A percentile compares a stretch with the other conserved stretches of the same genome.
Evolutionary conservation across 148 eudicot species (phyloP).

Genomic region (Amaranthus palmeri): DNA sequence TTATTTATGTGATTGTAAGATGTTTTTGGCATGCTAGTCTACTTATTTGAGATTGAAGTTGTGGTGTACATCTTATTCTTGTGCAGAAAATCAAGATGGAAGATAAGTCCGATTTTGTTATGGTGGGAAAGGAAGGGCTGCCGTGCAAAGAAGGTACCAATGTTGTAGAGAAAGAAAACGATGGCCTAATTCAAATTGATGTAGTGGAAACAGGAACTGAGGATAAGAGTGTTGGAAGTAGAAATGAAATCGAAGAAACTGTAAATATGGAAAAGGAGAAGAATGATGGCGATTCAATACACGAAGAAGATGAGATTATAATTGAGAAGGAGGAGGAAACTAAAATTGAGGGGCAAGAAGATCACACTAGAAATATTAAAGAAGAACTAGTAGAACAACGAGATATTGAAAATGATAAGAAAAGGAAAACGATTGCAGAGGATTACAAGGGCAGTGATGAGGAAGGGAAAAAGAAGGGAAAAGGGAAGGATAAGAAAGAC

Average conservation of each 20-base stretch:
- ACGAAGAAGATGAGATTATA: not conserved
- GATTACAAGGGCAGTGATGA: not conserved
- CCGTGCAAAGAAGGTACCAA: constrained; percentile 8
- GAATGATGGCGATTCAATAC: not conserved
- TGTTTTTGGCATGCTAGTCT: not conserved
- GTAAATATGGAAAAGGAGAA: not conserved
- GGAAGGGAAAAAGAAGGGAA: constrained; percentile 14
- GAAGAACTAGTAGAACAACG: constrained; percentile 3
- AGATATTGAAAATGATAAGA: constrained; percentile 1
- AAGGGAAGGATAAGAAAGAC: constrained; percentile 19
- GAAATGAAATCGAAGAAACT: not conserved
- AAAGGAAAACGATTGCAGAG: constrained; percentile 7
- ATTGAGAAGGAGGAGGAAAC: not conserved
- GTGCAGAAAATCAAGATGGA: constrained; percentile 22
- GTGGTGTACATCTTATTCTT: constrained; percentile 1
- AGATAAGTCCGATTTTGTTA: constrained; percentile 22
- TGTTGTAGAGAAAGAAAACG: constrained; percentile 8
- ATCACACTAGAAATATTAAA: not conserved
- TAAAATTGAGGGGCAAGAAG: not conserved
- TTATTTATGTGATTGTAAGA: not conserved
- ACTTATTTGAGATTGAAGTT: constrained; percentile 5
- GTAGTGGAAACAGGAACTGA: constrained; percentile 13
- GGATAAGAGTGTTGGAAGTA: not conserved
- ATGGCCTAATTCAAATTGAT: constrained; percentile 10
- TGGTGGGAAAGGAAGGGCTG: constrained; percentile 27